Evolutionary conservation across 2,329 filamentous ascomycete species (phyloP).

Genomic region (Monilinia aucupariae): DNA sequence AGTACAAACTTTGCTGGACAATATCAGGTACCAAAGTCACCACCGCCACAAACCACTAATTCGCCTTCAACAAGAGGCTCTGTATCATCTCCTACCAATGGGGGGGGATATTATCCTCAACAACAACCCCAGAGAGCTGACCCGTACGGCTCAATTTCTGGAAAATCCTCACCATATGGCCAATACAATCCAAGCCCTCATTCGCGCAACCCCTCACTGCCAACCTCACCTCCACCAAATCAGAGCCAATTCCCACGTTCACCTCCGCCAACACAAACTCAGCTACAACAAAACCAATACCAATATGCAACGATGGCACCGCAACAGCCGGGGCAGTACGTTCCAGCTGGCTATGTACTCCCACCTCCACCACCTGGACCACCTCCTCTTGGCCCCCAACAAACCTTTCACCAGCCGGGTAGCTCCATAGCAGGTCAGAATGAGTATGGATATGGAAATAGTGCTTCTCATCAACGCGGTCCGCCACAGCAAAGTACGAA

Average conservation of each 20-base stretch:
- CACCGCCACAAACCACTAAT: constrained; percentile 37
- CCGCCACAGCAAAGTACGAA: constrained; percentile 33
- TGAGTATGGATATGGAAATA: constrained; percentile 48
- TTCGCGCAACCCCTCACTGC: constrained; percentile 32
- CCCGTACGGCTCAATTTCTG: constrained; percentile 33
- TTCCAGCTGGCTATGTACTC: constrained; percentile 60
- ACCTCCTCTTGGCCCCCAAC: constrained; percentile 46
- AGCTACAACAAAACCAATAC: constrained; percentile 32
- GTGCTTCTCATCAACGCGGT: constrained; percentile 31
- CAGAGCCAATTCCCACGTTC: constrained; percentile 46
- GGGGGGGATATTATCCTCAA: constrained; percentile 28
- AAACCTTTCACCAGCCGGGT: constrained; percentile 43
- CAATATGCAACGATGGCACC: constrained; percentile 30
- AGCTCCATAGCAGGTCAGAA: constrained; percentile 46
- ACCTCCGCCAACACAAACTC: constrained; percentile 55
- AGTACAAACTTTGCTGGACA: constrained; percentile 51
- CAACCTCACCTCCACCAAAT: constrained; percentile 39
- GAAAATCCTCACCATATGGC: constrained; percentile 44
- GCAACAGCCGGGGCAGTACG: constrained; percentile 39
- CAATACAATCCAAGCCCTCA: constrained; percentile 40
- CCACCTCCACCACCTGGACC: constrained; percentile 62
- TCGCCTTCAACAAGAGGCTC: constrained; percentile 39
- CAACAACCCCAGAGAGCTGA: constrained; percentile 19
- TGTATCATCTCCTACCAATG: constrained; percentile 41
- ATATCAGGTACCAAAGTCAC: constrained; percentile 54